phyloP scores from a whole-genome alignment of 495 filamentous ascomycete genomes.

The Schizothecium vesticola region DNA sequence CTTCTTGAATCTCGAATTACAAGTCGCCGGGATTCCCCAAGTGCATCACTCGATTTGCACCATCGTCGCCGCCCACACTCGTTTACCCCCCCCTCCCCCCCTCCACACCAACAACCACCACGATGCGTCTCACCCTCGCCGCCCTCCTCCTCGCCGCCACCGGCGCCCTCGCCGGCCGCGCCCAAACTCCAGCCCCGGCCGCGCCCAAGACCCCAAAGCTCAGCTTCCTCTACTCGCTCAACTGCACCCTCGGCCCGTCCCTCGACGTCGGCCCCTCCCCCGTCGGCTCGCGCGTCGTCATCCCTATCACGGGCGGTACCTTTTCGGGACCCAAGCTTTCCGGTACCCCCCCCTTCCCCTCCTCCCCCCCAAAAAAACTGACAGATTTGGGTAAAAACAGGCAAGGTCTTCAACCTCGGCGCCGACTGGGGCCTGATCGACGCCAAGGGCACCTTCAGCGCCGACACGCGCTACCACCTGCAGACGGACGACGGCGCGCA shows the following conservation, averaged over 20 bases:
- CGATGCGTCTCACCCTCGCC: background rate
- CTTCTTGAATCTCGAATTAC: background rate
- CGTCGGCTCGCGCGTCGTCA: conserved; percentile 17
- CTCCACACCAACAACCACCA: background rate
- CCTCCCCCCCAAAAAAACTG: background rate
- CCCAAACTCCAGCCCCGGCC: background rate
- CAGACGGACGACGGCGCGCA: conserved; percentile 27
- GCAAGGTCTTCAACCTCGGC: conserved; percentile 26
- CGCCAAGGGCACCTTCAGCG: conserved; percentile 18
- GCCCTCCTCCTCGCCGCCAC: background rate
- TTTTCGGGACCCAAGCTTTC: conserved; percentile 20
- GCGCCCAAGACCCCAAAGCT: conserved; percentile 17
- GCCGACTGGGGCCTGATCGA: conserved; percentile 28
- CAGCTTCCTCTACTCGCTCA: conserved; percentile 26
- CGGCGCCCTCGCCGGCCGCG: background rate
- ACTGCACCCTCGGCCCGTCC: conserved; percentile 18
- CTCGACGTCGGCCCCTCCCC: conserved; percentile 18
- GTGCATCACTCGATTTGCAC: too few relatives aligned
- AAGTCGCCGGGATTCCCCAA: background rate
- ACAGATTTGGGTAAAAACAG: background rate
- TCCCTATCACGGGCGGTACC: conserved; percentile 24
- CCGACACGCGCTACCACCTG: conserved; percentile 29
- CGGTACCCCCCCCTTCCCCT: conserved; percentile 1
- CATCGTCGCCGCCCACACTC: background rate
- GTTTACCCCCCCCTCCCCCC: too few relatives aligned